Base-by-base conservation (phyloP, 495 filamentous ascomycete species). In the Aspergillus egyptiacus region DNA sequence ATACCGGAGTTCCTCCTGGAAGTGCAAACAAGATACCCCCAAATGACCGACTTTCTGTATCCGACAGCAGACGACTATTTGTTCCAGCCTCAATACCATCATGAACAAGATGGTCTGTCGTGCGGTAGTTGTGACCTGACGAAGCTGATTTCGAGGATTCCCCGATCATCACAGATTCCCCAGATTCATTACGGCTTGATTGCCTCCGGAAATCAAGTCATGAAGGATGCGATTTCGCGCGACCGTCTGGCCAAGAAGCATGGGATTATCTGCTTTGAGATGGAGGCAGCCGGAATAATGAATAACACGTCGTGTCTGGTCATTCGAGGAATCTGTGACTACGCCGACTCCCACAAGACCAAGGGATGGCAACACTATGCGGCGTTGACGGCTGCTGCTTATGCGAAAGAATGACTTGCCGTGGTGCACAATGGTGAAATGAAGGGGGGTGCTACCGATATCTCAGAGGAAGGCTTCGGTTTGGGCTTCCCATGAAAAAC, bases 211-310 rank as follows among this genome's bases (percentile, higher is more conserved):
- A 53, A 59, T 14, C 47, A 51, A 45, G 43, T 59, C 2, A 59
- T 59, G 13, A 48, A 46, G 24, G 20, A 43, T 25, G 53, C 18
- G 6, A 9, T 15, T n/a, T 44, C 15, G 0, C 35, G 53, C 39
- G 53, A 59, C 33, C 24, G 22, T 19, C 27, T 72, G 13, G 51
- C 51, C 13, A 23, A 33, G 39, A 25, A 57, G 11, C 13, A 53
- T 0, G 41, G 55, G 18, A 50, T 70, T 11, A 42, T 72, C 2
- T 73, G 66, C 39, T 69, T 75, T 35, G 70, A 74, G 40, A 75
- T 71, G 64, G 72, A 14, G 4, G n/a, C n/a, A n/a, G n/a, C n/a
- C n/a, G n/a, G n/a, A n/a, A n/a, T 33, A 14, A 13, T 35, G 13
- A 17, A 35, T 35, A 13, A 35, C 5, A 6, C 18, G 6, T 19